phyloP scores from a whole-genome alignment of 106 monocot genomes.

The Dendrobium catenatum region DNA sequence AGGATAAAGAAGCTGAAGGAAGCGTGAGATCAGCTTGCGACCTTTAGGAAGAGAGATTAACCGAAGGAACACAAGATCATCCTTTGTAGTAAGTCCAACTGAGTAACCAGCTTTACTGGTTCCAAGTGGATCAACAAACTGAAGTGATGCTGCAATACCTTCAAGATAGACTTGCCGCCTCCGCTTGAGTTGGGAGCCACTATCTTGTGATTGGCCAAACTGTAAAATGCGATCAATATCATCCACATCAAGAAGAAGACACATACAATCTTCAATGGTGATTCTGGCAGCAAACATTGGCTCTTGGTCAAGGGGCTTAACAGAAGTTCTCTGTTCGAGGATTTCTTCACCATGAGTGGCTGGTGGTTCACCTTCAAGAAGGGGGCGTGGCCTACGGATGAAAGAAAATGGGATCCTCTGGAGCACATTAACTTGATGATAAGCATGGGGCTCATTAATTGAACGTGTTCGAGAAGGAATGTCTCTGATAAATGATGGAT shows the following conservation, averaged over 20 bases:
- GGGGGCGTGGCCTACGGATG: constrained; percentile 63
- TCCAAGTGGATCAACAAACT: constrained; percentile 82
- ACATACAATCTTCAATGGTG: constrained; percentile 77
- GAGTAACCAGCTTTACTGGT: constrained; percentile 37
- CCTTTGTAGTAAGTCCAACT: constrained; percentile 53
- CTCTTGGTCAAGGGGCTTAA: constrained; percentile 78
- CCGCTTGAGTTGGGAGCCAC: constrained; percentile 54
- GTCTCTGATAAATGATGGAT: constrained; percentile 49
- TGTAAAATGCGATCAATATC: constrained; percentile 77
- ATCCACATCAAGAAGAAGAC: constrained; percentile 84
- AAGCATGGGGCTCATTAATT: constrained; percentile 45
- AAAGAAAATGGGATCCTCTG: constrained; percentile 66
- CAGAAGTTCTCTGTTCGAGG: constrained; percentile 40
- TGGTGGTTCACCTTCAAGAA: constrained; percentile 54
- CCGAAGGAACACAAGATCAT: constrained; percentile 83
- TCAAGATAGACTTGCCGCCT: constrained; percentile 61
- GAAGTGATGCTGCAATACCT: constrained; percentile 79
- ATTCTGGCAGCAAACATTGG: constrained; percentile 77
- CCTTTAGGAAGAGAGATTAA: constrained; percentile 77
- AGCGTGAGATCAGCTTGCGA: constrained; percentile 71
- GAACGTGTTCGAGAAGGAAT: constrained; percentile 41
- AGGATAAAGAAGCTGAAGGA: constrained; percentile 53
- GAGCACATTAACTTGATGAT: constrained; percentile 56
- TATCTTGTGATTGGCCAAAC: constrained; percentile 52
- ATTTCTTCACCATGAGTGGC: constrained; percentile 14